Conservation (phyloP, 148 eudicot genomes). For the Linanthus parryae region DNA sequence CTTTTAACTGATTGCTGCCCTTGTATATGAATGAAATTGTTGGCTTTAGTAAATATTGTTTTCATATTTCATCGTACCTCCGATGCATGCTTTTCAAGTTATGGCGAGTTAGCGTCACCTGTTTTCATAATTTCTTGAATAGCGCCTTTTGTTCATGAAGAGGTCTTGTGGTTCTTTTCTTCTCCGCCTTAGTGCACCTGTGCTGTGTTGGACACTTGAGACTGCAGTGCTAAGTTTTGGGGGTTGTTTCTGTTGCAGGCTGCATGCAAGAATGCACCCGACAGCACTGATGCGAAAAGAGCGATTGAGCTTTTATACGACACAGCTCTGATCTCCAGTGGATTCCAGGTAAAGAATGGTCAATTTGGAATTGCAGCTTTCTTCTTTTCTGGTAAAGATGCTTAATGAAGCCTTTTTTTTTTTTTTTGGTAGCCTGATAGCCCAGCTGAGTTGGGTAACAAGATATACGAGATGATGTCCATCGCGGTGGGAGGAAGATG, state of each 20-base stretch:
- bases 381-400: background rate
- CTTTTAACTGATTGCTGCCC: too few species aligned
- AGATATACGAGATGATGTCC: constrained; percentile 98
- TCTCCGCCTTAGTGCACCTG: too few species aligned
- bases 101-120: too few species aligned
- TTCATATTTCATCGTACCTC: too few species aligned
- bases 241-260: constrained; percentile 45
- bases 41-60: too few species aligned
- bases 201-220: too few species aligned
- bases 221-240: background rate
- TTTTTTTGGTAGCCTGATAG: constrained; percentile 75
- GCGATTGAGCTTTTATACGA: constrained; percentile 80
- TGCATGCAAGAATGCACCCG: constrained; percentile 90
- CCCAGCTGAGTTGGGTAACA: constrained; percentile 87
- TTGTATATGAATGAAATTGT: too few species aligned
- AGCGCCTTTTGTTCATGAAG: too few species aligned
- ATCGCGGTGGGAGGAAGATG: constrained; percentile 98
- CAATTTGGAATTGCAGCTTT: background rate
- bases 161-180: too few species aligned
- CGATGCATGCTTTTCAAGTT: too few species aligned
- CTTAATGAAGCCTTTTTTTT: background rate
- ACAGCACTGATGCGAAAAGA: constrained; percentile 68
- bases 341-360: constrained; percentile 63
- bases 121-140: too few species aligned
- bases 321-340: constrained; percentile 89